These are phyloP conservation scores for Crepidotus variabilis DNA, from an alignment of 768 basidiomycete genomes.

Conservation along the genomic window DNA sequence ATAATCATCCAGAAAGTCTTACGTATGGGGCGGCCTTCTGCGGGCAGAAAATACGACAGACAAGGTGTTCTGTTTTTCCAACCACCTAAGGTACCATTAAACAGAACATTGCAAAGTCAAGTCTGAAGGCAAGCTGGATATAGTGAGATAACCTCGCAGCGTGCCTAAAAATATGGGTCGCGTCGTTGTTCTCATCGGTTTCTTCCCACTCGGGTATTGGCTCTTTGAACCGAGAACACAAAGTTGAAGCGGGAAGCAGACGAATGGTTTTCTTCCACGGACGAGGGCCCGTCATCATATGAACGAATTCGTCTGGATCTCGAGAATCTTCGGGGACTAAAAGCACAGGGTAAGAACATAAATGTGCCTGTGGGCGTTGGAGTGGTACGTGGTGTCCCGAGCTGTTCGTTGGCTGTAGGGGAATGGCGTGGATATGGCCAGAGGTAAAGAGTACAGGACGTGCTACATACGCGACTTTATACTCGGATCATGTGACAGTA, in stretches of 20 bases:
- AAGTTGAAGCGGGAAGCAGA: conserved; percentile 26
- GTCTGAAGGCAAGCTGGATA: conserved; percentile 14
- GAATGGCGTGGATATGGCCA: no score
- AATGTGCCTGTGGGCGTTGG: neutral
- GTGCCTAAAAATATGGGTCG: conserved; percentile 29
- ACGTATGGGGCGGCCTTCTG: conserved; percentile 4
- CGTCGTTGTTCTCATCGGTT: conserved; percentile 16
- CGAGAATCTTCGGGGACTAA: neutral
- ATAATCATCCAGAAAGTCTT: conserved; percentile 7
- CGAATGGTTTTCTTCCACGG: conserved; percentile 20
- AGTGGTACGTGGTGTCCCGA: no score
- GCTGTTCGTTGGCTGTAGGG: no score
- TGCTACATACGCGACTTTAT: no score
- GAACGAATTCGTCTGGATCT: neutral
- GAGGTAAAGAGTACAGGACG: no score
- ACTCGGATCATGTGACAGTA: no score
- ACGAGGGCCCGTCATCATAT: neutral
- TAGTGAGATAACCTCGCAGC: conserved; percentile 26
- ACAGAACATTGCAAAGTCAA: conserved; percentile 20
- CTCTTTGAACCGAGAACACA: conserved; percentile 30
- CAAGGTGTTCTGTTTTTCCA: conserved; percentile 30
- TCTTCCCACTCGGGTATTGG: conserved; percentile 15
- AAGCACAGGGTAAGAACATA: neutral
- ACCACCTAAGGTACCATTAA: conserved; percentile 21
- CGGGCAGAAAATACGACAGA: conserved; percentile 11